phyloP scores from a whole-genome alignment of 352 stramenopile species.

The Paralagenidium karlingii region DNA sequence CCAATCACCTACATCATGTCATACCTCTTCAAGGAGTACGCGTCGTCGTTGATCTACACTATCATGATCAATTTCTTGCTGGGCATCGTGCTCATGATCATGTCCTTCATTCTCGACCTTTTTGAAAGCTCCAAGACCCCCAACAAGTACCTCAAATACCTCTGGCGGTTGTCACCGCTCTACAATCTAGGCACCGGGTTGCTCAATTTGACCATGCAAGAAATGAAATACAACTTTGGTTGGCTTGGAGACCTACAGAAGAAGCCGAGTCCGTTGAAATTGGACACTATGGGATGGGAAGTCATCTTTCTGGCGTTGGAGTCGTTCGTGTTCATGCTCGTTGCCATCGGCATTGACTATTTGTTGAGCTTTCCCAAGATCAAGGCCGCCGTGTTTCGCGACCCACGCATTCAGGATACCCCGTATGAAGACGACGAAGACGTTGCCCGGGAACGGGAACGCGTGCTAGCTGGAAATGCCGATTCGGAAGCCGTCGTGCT shows the following conservation, averaged over 20 bases:
- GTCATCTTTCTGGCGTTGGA: conserved; percentile 36
- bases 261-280: conserved; percentile 17
- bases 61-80: conserved; percentile 35
- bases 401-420: conserved; percentile 18
- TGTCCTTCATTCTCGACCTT: conserved; percentile 25
- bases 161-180: conserved; percentile 31
- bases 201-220: conserved; percentile 10
- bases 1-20: conserved; percentile 23
- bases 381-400: conserved; percentile 35
- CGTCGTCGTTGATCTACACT: conserved; percentile 26
- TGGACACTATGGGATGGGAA: conserved; percentile 37
- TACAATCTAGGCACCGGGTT: conserved; percentile 27
- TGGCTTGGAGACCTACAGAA: neutral
- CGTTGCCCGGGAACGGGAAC: conserved; percentile 17
- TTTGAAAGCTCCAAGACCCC: conserved; percentile 12
- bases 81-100: conserved; percentile 27
- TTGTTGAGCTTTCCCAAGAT: conserved; percentile 48
- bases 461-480: conserved; percentile 11
- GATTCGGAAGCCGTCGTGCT: conserved; percentile 42
- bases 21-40: conserved; percentile 19
- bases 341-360: conserved; percentile 46
- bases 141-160: conserved; percentile 20
- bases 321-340: conserved; percentile 17
- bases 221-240: neutral
- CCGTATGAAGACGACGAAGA: conserved; percentile 35